Percentiles rank a stretch among this genome's conserved stretches.
These are phyloP conservation scores for Phaeosphaeriaceae sp. DNA, from an alignment of 2,329 filamentous ascomycete genomes.

Conservation along the genomic window DNA sequence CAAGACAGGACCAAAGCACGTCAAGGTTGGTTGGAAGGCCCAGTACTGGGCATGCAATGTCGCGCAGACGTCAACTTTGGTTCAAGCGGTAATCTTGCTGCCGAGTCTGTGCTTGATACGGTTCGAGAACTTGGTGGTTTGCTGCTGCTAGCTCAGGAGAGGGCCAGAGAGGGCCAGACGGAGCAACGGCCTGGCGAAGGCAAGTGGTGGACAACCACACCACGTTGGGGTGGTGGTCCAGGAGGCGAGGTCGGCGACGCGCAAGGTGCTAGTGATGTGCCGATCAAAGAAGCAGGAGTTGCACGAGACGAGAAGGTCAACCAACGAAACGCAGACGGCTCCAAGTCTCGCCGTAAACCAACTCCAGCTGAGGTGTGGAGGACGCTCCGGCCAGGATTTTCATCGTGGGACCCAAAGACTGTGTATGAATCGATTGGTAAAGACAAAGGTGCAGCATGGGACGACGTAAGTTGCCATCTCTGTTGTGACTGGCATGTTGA, in stretches of 20 bases:
- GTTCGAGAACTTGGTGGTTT: conserved; percentile 65
- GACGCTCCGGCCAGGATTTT: conserved; percentile 57
- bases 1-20: conserved; percentile 60
- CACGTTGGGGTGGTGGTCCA: conserved; percentile 64
- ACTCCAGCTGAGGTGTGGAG: conserved; percentile 61
- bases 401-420: conserved; percentile 64
- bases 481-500: neutral
- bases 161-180: conserved; percentile 60
- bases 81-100: conserved; percentile 31
- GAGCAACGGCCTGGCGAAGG: conserved; percentile 61
- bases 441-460: conserved; percentile 53
- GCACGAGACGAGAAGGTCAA: conserved; percentile 46
- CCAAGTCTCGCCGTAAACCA: conserved; percentile 49
- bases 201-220: conserved; percentile 66
- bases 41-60: conserved; percentile 63
- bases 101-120: conserved; percentile 56
- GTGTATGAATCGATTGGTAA: conserved; percentile 65
- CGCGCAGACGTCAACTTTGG: conserved; percentile 63
- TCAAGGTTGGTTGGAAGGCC: conserved; percentile 64
- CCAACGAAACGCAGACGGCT: conserved; percentile 32
- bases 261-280: conserved; percentile 28
- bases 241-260: conserved; percentile 53
- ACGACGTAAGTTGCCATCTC: conserved; percentile 58
- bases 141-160: conserved; percentile 66
- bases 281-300: conserved; percentile 31